A percentile compares a stretch with the other conserved stretches of the same genome.
phyloP scores from a whole-genome alignment of 2,329 filamentous ascomycete genomes.

The Monilinia fructicola region DNA sequence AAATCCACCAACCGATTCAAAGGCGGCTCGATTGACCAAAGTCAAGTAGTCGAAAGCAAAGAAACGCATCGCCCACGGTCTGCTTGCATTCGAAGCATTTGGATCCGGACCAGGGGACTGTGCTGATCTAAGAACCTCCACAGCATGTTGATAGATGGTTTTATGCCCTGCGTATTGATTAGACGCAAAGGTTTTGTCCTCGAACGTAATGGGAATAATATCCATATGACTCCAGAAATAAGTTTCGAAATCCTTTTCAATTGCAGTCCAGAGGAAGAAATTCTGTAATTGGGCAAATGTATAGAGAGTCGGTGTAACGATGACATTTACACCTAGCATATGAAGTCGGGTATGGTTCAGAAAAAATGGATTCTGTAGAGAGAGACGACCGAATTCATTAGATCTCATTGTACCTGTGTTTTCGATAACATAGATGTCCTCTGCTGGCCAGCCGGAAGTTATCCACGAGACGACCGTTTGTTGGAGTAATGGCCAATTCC shows the following conservation, averaged over 20 bases:
- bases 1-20: conserved; percentile 51
- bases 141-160: conserved; percentile 22
- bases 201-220: conserved; percentile 45
- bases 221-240: conserved; percentile 60
- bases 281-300: conserved; percentile 57
- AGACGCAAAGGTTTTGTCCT: background rate
- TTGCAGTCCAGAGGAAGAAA: conserved; percentile 49
- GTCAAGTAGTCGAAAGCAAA: conserved; percentile 60
- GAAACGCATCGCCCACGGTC: conserved; percentile 52
- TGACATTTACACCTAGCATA: conserved; percentile 52
- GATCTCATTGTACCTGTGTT: conserved; percentile 58
- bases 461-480: conserved; percentile 57
- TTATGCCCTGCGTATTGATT: conserved; percentile 1
- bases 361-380: conserved; percentile 55
- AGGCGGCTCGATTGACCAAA: conserved; percentile 54
- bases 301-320: conserved; percentile 52
- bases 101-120: conserved; percentile 16
- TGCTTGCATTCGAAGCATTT: conserved; percentile 18
- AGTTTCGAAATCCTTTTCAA: conserved; percentile 46
- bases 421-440: conserved; percentile 57
- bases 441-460: conserved; percentile 56
- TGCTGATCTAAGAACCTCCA: conserved; percentile 16
- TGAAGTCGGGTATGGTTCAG: conserved; percentile 51
- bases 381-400: conserved; percentile 49
- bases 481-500: conserved; percentile 53